Base-by-base conservation (phyloP, 441 rosid species). In the Aquilaria agallochum region DNA sequence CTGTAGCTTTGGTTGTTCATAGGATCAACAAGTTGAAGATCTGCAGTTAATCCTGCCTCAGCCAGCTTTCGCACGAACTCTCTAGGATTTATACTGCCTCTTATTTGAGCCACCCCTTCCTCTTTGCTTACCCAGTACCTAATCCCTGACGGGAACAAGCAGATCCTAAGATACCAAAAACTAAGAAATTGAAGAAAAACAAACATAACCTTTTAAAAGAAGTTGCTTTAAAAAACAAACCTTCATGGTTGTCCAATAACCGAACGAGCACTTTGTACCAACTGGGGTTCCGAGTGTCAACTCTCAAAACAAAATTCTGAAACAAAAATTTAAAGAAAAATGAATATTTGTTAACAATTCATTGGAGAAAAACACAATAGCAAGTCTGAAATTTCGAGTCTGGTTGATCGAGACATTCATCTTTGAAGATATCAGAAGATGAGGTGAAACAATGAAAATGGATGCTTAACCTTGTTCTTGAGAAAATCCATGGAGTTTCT, bases 51-150 rank as follows among this genome's bases (percentile, higher is more conserved):
- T 46, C 59, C 67, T 55, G 56, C 45, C 55, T 63, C 67, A 1
- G 59, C 54, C 0, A 63, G 60, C 2, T 40, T 54, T 52, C 11
- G 45, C 67, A 55, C 48, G 34, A 63, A 31, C 20, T 44, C 53
- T 55, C 60, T 55, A 10, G 59, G 53, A 46, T 63, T 54, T 11
- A 63, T n/a, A 31, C 49, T 63, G 42, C 67, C 67, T 55, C n/a
- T 55, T 55, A 63, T 44, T 2, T 63, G 45, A 15, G 34, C 60
- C 31, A 5, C 8, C 47, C 67, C 67, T 10, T 32, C 55, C 12
- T 55, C 67, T 44, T 20, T 46, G 20, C 55, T 33, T 1, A 63
- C 15, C 6, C 31, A 30, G 14, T 63, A 63, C 54, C 44, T 45
- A 36, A 55, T 55, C 34, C 67, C 59, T 63, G 13, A 63, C 54